Base-by-base conservation (phyloP, 305 asterid genomes). In the Plantago coronopus region DNA sequence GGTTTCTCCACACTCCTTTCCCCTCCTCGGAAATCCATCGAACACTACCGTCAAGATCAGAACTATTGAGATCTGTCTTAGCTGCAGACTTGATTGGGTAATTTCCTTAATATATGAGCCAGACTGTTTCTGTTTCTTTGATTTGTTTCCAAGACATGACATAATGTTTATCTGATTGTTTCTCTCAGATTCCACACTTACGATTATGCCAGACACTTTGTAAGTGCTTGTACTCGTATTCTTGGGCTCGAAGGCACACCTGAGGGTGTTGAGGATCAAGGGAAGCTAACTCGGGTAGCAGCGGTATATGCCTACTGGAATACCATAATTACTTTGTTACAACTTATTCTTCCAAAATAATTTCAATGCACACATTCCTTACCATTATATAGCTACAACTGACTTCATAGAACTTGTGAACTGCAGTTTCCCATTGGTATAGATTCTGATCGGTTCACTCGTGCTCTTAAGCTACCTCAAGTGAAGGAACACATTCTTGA, bases 211-310 rank as follows among this genome's bases (percentile, higher is more conserved):
- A 83, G 96, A 63, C 99, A 93, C 72, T 93, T 93, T 48, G 99
- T 93, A 55, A 94, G 99, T 69, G 96, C 99, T 17, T 94, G 97
- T 60, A 84, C 99, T 72, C 96, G 99, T 70, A 94, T 94, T 73
- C 89, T 94, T 69, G 99, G 96, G 59, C 91, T 94, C 29, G 99
- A 94, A 81, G 99, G 99, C 70, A 94, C 99, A 21, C 99, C 99
- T 60, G 97, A 94, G 65, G 99, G 97, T 54, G 99, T 94, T 67
- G 99, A 94, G 75, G 96, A 90, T 74, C 97, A 84, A 74, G 99
- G 97, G 61, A 86, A 84, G 73, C 83, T 94, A 45, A 94, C 99
- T 64, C 97, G 95, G 67, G 97, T 94, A n/a, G 99, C 99, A 72
- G 99, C 99, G 86, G 98, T 93, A 87, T 61, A 61, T 10, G 20